Conservation (phyloP, 2,329 filamentous ascomycete genomes). For the Plectosphaerella sp. region DNA sequence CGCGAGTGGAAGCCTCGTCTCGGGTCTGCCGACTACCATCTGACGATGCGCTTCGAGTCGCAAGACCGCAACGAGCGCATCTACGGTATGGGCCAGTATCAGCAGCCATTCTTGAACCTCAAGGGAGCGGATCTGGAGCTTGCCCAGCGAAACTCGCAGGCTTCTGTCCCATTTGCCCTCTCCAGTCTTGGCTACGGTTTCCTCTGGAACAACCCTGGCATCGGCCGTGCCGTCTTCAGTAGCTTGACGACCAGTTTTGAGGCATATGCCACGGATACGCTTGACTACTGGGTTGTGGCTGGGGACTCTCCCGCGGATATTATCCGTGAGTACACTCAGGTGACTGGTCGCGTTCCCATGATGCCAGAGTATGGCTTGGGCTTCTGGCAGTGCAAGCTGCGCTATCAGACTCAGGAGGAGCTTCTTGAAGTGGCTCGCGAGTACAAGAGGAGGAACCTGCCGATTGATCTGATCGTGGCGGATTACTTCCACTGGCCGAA, state of each 20-base stretch:
- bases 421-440: slow-evolving; percentile 53
- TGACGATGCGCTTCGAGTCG: slow-evolving; percentile 56
- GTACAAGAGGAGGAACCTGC: slow-evolving; percentile 45
- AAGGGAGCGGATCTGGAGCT: slow-evolving; percentile 61
- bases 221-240: slow-evolving; percentile 57
- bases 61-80: slow-evolving; percentile 51
- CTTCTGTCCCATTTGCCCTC: slow-evolving; percentile 58
- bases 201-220: slow-evolving; percentile 61
- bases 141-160: slow-evolving; percentile 63
- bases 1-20: slow-evolving; percentile 52
- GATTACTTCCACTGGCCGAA: slow-evolving; percentile 63
- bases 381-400: slow-evolving; percentile 61
- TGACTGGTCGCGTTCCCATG: slow-evolving; percentile 56
- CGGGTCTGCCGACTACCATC: slow-evolving; percentile 44
- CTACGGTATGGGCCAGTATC: slow-evolving; percentile 68
- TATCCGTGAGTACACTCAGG: slow-evolving; percentile 48
- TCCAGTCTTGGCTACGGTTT: slow-evolving; percentile 59
- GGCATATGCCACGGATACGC: slow-evolving; percentile 48
- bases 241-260: slow-evolving; percentile 60
- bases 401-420: slow-evolving; percentile 60
- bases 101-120: slow-evolving; percentile 58
- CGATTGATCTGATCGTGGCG: slow-evolving; percentile 56
- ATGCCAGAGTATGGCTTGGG: slow-evolving; percentile 63
- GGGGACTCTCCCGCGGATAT: slow-evolving; percentile 52
- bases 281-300: slow-evolving; percentile 63